These are phyloP conservation scores for Phoma sp. DNA, from an alignment of 2,329 filamentous ascomycete genomes.

Conservation along the genomic window DNA sequence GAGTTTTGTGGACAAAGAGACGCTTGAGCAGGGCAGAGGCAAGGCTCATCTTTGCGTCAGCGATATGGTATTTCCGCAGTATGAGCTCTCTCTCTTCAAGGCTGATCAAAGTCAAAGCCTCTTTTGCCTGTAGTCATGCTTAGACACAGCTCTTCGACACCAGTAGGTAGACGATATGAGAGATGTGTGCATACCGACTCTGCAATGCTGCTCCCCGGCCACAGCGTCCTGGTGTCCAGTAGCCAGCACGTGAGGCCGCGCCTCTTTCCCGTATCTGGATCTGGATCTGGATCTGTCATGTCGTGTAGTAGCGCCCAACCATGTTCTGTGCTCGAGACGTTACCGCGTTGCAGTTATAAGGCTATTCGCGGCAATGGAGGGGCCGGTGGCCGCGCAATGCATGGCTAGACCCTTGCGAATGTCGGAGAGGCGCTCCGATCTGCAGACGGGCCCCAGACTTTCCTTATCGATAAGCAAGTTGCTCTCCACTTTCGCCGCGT, in stretches of 20 bases:
- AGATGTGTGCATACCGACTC: constrained; percentile 6
- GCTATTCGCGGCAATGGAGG: constrained; percentile 27
- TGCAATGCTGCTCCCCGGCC: constrained; percentile 55
- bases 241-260: constrained; percentile 55
- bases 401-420: background rate
- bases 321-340: background rate
- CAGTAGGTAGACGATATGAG: background rate
- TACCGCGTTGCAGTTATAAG: constrained; percentile 6
- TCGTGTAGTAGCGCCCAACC: constrained; percentile 3
- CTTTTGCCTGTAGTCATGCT: constrained; percentile 45
- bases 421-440: constrained; percentile 7
- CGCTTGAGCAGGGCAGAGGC: constrained; percentile 77
- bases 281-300: constrained; percentile 24
- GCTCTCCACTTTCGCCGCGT: constrained; percentile 10
- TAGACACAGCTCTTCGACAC: background rate
- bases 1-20: constrained; percentile 66
- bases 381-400: constrained; percentile 9
- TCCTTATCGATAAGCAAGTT: constrained; percentile 12
- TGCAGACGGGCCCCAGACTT: constrained; percentile 11
- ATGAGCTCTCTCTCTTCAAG: constrained; percentile 63
- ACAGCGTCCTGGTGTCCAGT: constrained; percentile 56
- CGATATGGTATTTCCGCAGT: constrained; percentile 68
- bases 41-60: constrained; percentile 77
- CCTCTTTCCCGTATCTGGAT: constrained; percentile 11
- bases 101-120: constrained; percentile 52